Percentiles rank a stretch among this genome's conserved stretches.
phyloP scores from a whole-genome alignment of 768 basidiomycete genomes.

The Phanerodontia chrysosporium region DNA sequence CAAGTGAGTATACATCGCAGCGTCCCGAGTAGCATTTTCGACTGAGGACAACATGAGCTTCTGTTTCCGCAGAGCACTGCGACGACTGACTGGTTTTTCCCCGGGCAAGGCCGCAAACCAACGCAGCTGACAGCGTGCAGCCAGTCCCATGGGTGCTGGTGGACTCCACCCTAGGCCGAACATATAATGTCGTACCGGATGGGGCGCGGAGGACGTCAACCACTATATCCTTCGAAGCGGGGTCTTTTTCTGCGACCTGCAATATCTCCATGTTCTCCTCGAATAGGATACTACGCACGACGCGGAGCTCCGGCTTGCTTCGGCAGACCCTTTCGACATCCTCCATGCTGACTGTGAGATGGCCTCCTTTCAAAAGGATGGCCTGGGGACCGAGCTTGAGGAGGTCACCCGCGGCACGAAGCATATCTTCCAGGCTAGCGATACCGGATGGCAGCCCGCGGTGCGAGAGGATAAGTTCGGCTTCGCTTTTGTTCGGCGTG shows the following conservation, averaged over 20 bases:
- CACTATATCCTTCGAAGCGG: conserved; percentile 36
- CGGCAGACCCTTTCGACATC: conserved; percentile 39
- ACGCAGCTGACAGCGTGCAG: conserved; percentile 84
- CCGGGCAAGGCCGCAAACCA: conserved; percentile 61
- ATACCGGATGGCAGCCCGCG: conserved; percentile 29
- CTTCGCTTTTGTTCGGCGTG: conserved; percentile 85
- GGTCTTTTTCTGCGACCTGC: conserved; percentile 23
- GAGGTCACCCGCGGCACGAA: conserved; percentile 47
- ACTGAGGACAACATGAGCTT: too few species aligned
- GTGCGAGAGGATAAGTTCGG: conserved; percentile 58
- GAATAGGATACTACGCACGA: conserved; percentile 43
- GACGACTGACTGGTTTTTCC: conserved; percentile 39
- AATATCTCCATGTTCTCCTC: conserved; percentile 66
- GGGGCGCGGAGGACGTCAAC: conserved; percentile 58
- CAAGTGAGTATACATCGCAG: conserved; percentile 65
- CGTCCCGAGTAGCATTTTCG: conserved; percentile 52
- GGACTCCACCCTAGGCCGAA: conserved; percentile 59
- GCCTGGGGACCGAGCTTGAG: conserved; percentile 44
- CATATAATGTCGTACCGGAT: conserved; percentile 43
- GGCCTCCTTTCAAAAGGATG: conserved; percentile 85
- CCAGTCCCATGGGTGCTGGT: conserved; percentile 88
- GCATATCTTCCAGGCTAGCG: conserved; percentile 52
- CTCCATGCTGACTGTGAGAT: conserved; percentile 42
- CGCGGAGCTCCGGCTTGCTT: conserved; percentile 28
- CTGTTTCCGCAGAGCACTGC: too few species aligned